These are phyloP conservation scores for Cymbopogon citratus DNA, from an alignment of 176 grass and related monocot species.

Conservation along the genomic window DNA sequence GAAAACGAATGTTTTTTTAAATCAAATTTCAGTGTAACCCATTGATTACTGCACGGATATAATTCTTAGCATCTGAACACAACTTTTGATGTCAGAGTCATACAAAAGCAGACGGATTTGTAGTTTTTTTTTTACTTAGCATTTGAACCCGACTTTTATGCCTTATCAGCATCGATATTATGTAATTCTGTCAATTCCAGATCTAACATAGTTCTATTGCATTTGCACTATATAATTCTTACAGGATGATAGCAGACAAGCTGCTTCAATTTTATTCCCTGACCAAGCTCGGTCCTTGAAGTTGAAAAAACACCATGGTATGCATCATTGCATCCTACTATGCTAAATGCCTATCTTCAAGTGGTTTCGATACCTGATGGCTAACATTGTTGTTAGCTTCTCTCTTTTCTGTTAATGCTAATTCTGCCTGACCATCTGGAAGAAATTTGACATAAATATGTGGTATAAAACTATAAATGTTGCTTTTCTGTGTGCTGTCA, in stretches of 20 bases:
- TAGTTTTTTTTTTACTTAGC: neutral
- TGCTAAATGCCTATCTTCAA: neutral
- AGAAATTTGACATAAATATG: neutral
- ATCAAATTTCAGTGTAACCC: neutral
- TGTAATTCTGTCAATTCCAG: neutral
- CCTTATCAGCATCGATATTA: conserved; percentile 6
- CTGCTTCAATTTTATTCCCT: conserved; percentile 75
- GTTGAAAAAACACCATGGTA: conserved; percentile 98
- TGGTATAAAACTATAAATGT: neutral
- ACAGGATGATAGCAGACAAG: conserved; percentile 93
- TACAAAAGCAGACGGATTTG: neutral
- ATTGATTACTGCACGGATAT: too few species aligned
- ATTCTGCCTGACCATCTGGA: conserved; percentile 7
- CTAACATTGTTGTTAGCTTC: neutral
- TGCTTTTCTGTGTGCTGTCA: neutral
- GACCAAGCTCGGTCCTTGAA: conserved; percentile 47
- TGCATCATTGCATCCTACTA: conserved; percentile 5
- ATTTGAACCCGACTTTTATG: neutral
- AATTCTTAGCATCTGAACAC: too few species aligned
- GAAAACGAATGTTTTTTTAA: neutral
- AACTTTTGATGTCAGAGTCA: neutral
- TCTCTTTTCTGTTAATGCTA: conserved; percentile 6
- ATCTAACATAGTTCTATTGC: neutral
- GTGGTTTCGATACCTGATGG: neutral
- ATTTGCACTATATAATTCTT: neutral